Evolutionary conservation across 345 rosid genomes (phyloP).

Genomic region (Psidium guajava): DNA sequence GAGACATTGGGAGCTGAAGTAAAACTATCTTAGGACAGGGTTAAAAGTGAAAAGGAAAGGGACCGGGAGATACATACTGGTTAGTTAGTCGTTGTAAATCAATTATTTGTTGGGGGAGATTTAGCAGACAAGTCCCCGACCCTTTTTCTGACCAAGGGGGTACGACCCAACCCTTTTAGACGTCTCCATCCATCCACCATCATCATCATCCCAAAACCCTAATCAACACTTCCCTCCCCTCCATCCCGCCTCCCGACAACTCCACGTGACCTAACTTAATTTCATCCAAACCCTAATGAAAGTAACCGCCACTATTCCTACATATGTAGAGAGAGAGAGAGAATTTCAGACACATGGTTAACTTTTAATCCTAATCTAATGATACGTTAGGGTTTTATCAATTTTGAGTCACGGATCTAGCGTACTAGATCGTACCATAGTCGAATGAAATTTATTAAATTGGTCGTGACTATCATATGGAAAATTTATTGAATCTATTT

Average conservation of each 20-base stretch:
- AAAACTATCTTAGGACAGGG: not conserved
- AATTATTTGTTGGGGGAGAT: not conserved
- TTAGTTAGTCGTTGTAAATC: not conserved
- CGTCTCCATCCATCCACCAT: not conserved
- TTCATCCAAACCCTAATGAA: not conserved
- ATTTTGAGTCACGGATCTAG: not conserved
- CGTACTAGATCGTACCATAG: not conserved
- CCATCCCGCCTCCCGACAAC: not conserved
- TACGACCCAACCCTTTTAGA: not conserved
- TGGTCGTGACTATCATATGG: not conserved
- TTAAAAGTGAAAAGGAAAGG: not conserved
- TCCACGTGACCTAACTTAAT: not conserved
- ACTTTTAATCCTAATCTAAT: not conserved
- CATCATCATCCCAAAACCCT: not conserved
- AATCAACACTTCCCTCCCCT: not conserved
- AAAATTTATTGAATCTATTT: not conserved
- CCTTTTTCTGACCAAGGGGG: not conserved
- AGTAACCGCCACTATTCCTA: not conserved
- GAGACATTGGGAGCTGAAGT: not conserved
- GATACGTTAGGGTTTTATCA: not conserved
- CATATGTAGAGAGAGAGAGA: not conserved
- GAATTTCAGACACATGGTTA: not conserved
- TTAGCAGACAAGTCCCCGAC: not conserved
- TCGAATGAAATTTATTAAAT: not conserved
- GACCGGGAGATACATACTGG: not conserved